Base-by-base conservation (phyloP, 129 eudicot species). In the Artemisia argyi region DNA sequence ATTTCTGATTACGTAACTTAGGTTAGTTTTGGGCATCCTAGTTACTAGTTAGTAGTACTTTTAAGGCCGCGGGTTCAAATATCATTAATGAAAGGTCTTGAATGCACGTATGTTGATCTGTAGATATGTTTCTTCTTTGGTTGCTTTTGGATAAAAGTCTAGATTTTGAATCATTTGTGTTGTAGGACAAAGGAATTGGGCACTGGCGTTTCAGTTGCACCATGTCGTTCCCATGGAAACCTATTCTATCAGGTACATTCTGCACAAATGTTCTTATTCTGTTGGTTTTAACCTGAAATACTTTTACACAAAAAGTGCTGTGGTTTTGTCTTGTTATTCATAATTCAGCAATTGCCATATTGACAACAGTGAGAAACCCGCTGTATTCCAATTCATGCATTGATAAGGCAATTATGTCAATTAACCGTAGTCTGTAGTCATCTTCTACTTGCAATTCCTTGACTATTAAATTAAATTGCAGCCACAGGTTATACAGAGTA, bases 401-500 rank as follows among this genome's bases (percentile, higher is more conserved):
- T 39, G 7, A 7, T 39, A 39, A 39, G 46, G 46, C 11, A 39
- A 39, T 39, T 39, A 8, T 39, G 46, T 39, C 2, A 39, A 39
- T 11, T 39, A 39, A 7, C 46, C 46, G 1, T 39, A 39, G 10
- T 39, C 46, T 11, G 1, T 39, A 39, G 10, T 39, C 11, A 39
- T 39, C 10, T 39, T 18, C 13, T 18, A 57, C 14, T 11, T 16
- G 52, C 10, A n/a, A n/a, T n/a, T 35, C 30, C 22, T 51, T 73
- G 73, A 46, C 68, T 50, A 65, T 47, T 26, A 32, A 13, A 20
- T 54, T 60, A n/a, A 50, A 18, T 76, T 81, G 66, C 87, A 94
- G 98, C 98, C 65, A 94, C 97, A 49, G 98, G 98, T 72, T 94
- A 90, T 63, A 94, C 98, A 1, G 98, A 94, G 82, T 94, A 94